Base-by-base conservation (phyloP, 805 yeast species). In the Starmerella ratchasimensis region DNA sequence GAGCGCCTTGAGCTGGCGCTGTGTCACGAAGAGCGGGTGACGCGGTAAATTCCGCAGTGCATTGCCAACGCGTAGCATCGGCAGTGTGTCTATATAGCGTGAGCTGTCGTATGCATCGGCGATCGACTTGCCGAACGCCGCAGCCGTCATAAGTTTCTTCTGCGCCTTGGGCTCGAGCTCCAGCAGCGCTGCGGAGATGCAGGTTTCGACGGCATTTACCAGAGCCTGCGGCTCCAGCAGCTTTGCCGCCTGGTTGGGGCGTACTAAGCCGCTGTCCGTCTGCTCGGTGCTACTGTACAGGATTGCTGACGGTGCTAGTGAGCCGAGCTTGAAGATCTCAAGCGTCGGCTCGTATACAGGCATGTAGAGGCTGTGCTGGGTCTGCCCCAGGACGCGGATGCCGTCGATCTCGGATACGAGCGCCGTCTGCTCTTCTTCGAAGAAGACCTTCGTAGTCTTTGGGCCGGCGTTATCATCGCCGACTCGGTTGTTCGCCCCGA, bases 81-180 rank as follows among this genome's bases (percentile, higher is more conserved):
- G 68, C 43, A 86, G 65, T 2, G 73, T 69, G n/a, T 64, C 63
- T 3, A 82, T 70, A 49, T 78, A 82, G 32, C 64, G 59, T 40
- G 71, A 71, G 3, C 84, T 64, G 51, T 75, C 76, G 48, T 67
- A 71, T 3, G 25, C 39, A 7, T 68, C 71, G 31, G 68, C 53
- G 28, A 68, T 52, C 0, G 80, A 67, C 49, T 88, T 90, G 1
- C 96, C 98, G 59, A 86, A 81, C 0, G 80, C 64, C 0, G 86
- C 94, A 1, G 95, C 94, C 37, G 73, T 68, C 27, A 90, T 58
- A 8, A 88, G 60, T 35, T 70, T 71, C 54, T 83, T 84, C 50
- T 90, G 98, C 77, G 86, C 71, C 36, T 65, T 62, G 0, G 80
- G 69, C 43, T 76, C 82, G 49, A 82, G 74, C 50, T 88, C 97